A percentile compares a stretch with the other conserved stretches of the same genome.
Evolutionary conservation across 805 yeast genomes (phyloP).

Genomic region (Nakazawaea ishiwadae): DNA sequence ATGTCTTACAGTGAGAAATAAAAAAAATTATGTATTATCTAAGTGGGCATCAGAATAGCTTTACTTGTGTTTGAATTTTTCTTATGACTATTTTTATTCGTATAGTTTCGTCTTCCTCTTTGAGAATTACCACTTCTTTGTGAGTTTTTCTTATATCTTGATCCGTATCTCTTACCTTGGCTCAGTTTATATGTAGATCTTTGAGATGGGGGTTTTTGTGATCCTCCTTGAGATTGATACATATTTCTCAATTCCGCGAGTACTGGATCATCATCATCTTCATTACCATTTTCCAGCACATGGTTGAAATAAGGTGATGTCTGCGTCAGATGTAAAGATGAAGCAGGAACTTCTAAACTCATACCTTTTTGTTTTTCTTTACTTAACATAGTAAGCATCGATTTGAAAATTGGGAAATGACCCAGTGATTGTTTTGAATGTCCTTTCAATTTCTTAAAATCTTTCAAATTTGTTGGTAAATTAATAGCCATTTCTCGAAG

Average conservation of each 20-base stretch:
- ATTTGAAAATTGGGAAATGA: constrained; percentile 22
- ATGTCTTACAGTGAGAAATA: too few relatives aligned
- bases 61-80: too few relatives aligned
- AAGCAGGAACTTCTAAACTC: constrained; percentile 5
- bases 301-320: too few relatives aligned
- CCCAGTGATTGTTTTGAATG: constrained; percentile 26
- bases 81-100: neutral
- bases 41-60: too few relatives aligned
- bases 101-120: neutral
- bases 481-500: constrained; percentile 50
- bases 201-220: neutral
- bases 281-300: too few relatives aligned
- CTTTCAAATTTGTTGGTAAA: constrained; percentile 47
- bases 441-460: constrained; percentile 36
- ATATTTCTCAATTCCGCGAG: constrained; percentile 7
- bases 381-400: constrained; percentile 19
- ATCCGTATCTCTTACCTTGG: neutral
- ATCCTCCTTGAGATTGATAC: neutral
- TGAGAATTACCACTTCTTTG: neutral
- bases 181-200: neutral
- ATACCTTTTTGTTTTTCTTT: constrained; percentile 16
- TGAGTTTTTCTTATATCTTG: constrained; percentile 1
- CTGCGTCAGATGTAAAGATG: too few relatives aligned
- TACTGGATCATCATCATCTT: constrained; percentile 16
- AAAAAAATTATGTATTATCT: too few relatives aligned